Evolutionary conservation across 2,329 filamentous ascomycete species (phyloP), one percentile per base, ranked within the genome.

Genomic region (Ceratocystis huliohia): DNA sequence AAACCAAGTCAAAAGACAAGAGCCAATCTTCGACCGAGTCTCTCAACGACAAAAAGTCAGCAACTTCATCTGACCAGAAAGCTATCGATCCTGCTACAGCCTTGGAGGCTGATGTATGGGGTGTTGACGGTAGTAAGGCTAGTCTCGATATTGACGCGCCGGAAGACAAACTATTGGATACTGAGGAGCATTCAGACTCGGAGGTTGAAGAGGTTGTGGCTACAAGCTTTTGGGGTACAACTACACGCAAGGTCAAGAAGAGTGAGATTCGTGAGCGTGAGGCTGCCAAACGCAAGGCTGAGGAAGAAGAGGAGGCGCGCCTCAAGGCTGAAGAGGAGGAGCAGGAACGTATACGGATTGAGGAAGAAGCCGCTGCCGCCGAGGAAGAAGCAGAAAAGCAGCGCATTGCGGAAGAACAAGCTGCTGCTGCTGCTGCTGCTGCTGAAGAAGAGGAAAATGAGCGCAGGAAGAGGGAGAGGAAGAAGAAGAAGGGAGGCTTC

Each of bases 201-300:
- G 71, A 70, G 48, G 70, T 72, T 8, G 73, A 72, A 41, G 68
- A 67, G 20, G 72, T n/a, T 78, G 75, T 75, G 72, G 72, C 57
- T 63, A 50, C 37, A 73, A 73, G 71, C 33, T 64, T 50, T 57
- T 72, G 71, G 70, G 71, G 70, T 22, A 67, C 72, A 46, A 69
- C 70, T 5, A 73, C 72, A 50, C 70, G 71, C 20, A 74, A 74
- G 65, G 72, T 75, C 59, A 76, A 76, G 71, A 71, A 69, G 69
- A 72, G 71, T 64, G 72, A 70, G 65, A 71, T 70, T 10, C 62
- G 64, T 5, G 37, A 53, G 45, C 66, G 64, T 13, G 61, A 69
- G 48, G 33, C 50, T 37, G 53, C 44, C 5, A 63, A 63, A 22
- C 53, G 45, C 28, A 68, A 68, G 37, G 45, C 61, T 4, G 50